Evolutionary conservation across 306 rosid species (phyloP).

Genomic region (Medicago truncatula): MtrunA17r5.0-ANR NC_053047.1:13573501-13574000

Average conservation of each 20-base stretch:
- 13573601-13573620: neutral
- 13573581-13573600: constrained; percentile 81
- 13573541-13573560: constrained; percentile 97
- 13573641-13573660: too few relatives aligned
- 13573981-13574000: too few relatives aligned
- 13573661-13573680: neutral
- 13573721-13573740: constrained; percentile 99
- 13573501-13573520: too few relatives aligned
- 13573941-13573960: too few relatives aligned
- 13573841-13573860: constrained; percentile 87
- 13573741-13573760: constrained; percentile 99
- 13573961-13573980: too few relatives aligned
- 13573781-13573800: constrained; percentile 88
- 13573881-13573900: constrained; percentile 92
- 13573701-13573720: constrained; percentile 98
- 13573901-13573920: constrained; percentile 90
- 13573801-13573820: constrained; percentile 96
- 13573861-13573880: constrained; percentile 89
- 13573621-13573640: too few relatives aligned
- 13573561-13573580: constrained; percentile 99
- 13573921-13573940: constrained; percentile 15
- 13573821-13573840: constrained; percentile 95
- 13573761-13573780: constrained; percentile 88
- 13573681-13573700: constrained; percentile 92
- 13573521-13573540: too few relatives aligned